These are phyloP conservation scores for Tylopilus sp. DNA, from an alignment of 1,284 basidiomycete species.

Conservation along the genomic window DNA sequence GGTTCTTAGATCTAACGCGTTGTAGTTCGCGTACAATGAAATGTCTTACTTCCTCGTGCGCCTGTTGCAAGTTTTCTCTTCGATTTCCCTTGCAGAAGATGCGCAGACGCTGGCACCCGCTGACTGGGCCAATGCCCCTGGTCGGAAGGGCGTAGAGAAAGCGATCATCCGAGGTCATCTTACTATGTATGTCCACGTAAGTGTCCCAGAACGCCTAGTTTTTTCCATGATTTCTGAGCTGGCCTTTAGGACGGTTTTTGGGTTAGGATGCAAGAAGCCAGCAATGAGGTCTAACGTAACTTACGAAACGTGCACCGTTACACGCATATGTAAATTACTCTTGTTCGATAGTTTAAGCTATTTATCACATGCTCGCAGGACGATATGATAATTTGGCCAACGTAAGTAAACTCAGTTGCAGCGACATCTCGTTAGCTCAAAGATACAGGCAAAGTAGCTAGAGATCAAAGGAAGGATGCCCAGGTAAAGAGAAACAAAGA, in stretches of 20 bases:
- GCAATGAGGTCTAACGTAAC: neutral
- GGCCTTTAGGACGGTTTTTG: neutral
- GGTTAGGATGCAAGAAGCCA: conserved; percentile 1
- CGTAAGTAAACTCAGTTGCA: too few relatives aligned
- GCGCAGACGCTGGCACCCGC: conserved; percentile 38
- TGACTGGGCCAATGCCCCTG: conserved; percentile 27
- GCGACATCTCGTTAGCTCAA: too few relatives aligned
- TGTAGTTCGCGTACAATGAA: conserved; percentile 45
- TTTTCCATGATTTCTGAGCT: neutral
- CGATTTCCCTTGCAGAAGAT: conserved; percentile 37
- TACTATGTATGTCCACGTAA: conserved; percentile 49
- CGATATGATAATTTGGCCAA: too few relatives aligned
- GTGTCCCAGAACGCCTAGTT: neutral
- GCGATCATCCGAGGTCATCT: conserved; percentile 43
- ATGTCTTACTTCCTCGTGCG: conserved; percentile 42
- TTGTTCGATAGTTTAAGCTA: too few relatives aligned
- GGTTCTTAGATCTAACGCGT: neutral
- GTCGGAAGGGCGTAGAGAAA: conserved; percentile 32
- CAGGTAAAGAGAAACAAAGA: too few relatives aligned
- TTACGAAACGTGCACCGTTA: too few relatives aligned
- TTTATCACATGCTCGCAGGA: too few relatives aligned
- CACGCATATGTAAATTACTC: too few relatives aligned
- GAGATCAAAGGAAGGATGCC: too few relatives aligned
- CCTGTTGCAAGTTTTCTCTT: conserved; percentile 41
- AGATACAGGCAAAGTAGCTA: too few relatives aligned